Conservation (phyloP, 2,329 filamentous ascomycete genomes). For the Nigrospora oryzae region DNA sequence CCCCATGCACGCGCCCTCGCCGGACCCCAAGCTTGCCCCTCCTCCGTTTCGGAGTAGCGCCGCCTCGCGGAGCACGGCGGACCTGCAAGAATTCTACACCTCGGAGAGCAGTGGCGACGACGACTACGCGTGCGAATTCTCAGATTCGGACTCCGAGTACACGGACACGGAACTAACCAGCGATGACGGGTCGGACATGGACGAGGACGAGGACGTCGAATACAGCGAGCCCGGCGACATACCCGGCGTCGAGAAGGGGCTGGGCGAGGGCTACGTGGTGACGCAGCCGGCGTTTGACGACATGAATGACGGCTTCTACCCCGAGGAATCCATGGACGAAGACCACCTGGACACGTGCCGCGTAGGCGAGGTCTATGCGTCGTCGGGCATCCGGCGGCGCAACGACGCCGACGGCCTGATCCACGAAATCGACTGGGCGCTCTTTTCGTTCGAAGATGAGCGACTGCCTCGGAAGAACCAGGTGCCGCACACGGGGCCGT, state of each 20-base stretch:
- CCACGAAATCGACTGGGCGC: conserved; percentile 93
- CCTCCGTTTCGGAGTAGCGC: conserved; percentile 15
- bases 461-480: conserved; percentile 65
- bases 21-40: conserved; percentile 7
- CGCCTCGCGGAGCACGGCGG: conserved; percentile 9
- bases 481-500: conserved; percentile 37
- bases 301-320: conserved; percentile 75
- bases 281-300: conserved; percentile 91
- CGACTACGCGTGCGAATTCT: conserved; percentile 52
- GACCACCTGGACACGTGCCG: conserved; percentile 78
- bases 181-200: conserved; percentile 40
- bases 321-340: conserved; percentile 60
- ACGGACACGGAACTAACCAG: conserved; percentile 35
- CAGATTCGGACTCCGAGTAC: conserved; percentile 43
- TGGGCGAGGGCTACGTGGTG: conserved; percentile 69
- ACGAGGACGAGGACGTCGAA: conserved; percentile 45
- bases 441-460: conserved; percentile 70
- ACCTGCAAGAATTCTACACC: conserved; percentile 24
- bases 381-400: conserved; percentile 77
- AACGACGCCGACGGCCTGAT: conserved; percentile 59
- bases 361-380: conserved; percentile 79
- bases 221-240: conserved; percentile 65
- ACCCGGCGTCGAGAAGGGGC: conserved; percentile 65
- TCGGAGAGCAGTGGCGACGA: conserved; percentile 38
- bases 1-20: conserved; percentile 1